Evolutionary conservation across 129 eudicot genomes (phyloP).

Genomic region (Tanacetum coccineum): DNA sequence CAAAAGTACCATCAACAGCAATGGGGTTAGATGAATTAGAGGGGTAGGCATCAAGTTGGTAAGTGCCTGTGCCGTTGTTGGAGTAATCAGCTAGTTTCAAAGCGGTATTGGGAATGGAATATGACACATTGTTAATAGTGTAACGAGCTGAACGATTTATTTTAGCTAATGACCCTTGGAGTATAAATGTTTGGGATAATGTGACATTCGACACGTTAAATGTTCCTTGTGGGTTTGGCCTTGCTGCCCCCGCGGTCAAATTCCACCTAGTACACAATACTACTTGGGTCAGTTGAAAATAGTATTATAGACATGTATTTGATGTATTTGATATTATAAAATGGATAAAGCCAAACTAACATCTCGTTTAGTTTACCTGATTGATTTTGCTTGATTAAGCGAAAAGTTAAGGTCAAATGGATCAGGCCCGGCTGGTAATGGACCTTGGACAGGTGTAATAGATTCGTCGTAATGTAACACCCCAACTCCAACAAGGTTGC

Average conservation of each 20-base stretch:
- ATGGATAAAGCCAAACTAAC: too few relatives aligned
- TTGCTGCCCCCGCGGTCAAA: conserved; percentile 55
- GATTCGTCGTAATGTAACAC: conserved; percentile 43
- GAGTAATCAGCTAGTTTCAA: conserved; percentile 49
- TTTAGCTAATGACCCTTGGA: conserved; percentile 34
- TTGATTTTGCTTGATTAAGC: conserved; percentile 37
- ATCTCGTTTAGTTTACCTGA: conserved; percentile 28
- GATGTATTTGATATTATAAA: too few relatives aligned
- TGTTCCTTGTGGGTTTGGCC: conserved; percentile 67
- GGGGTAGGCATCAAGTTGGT: conserved; percentile 40
- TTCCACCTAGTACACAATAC: conserved; percentile 30
- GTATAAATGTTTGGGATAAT: conserved; percentile 39
- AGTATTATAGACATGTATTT: too few relatives aligned
- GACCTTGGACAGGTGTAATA: conserved; percentile 29
- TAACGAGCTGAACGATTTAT: conserved; percentile 33
- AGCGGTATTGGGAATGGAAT: conserved; percentile 43
- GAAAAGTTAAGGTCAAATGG: conserved; percentile 39
- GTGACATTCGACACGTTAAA: conserved; percentile 52
- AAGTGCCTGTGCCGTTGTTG: conserved; percentile 44
- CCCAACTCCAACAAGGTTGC: conserved; percentile 36
- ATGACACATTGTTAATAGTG: conserved; percentile 48
- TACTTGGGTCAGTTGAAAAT: not conserved
- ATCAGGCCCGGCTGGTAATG: conserved; percentile 39
- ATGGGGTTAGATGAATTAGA: conserved; percentile 26
- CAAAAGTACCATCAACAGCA: conserved; percentile 43